Conservation (phyloP, 495 filamentous ascomycete species). For the Annulohypoxylon stygium region DNA sequence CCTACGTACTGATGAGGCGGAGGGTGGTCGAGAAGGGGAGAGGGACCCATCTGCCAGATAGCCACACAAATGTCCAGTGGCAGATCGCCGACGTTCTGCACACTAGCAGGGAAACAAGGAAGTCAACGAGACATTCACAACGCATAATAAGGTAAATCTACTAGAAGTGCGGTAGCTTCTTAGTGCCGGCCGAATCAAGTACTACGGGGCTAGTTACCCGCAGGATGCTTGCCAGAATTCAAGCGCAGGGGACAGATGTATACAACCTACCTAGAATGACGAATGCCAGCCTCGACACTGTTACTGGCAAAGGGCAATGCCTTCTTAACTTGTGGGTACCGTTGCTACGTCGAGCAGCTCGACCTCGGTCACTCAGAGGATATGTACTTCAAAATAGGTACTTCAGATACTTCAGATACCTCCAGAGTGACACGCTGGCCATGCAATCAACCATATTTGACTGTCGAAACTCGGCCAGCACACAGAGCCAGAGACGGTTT, state of each 20-base stretch:
- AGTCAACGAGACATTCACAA: slow-evolving; percentile 45
- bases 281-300: slow-evolving; percentile 31
- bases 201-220: slow-evolving; percentile 32
- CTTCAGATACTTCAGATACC: not conserved
- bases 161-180: slow-evolving; percentile 25
- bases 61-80: slow-evolving; percentile 37
- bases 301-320: slow-evolving; percentile 20
- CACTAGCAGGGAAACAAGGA: slow-evolving; percentile 33
- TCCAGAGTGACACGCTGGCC: slow-evolving; percentile 37
- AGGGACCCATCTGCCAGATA: slow-evolving; percentile 35
- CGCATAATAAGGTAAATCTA: slow-evolving; percentile 31
- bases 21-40: slow-evolving; percentile 35
- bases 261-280: slow-evolving; percentile 32
- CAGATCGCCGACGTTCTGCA: slow-evolving; percentile 42
- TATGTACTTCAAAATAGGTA: not conserved
- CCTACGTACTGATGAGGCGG: slow-evolving; percentile 30
- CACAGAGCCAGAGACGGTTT: slow-evolving; percentile 39
- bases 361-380: slow-evolving; percentile 24
- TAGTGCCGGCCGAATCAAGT: slow-evolving; percentile 45
- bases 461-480: slow-evolving; percentile 36
- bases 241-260: slow-evolving; percentile 42
- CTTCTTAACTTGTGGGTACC: slow-evolving; percentile 28
- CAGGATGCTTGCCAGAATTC: slow-evolving; percentile 32
- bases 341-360: slow-evolving; percentile 35
- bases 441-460: slow-evolving; percentile 45